Percentiles rank a stretch among this genome's conserved stretches.
Evolutionary conservation across 352 stramenopile species (phyloP).

Genomic region (Aphanomyces euteiches): DNA sequence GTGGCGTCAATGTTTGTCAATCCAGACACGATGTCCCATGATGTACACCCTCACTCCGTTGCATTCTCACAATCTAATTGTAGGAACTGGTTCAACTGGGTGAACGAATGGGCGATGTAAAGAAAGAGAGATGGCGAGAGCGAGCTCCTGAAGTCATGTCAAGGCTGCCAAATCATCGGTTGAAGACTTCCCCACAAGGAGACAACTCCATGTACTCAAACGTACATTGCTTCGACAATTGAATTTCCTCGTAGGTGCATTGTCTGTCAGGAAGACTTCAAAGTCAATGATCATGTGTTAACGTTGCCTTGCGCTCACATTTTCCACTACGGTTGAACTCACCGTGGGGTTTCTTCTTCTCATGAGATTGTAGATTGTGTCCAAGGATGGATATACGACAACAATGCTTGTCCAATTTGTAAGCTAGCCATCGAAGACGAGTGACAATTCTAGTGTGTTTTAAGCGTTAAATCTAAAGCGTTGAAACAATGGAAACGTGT

Average conservation of each 20-base stretch:
- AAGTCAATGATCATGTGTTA: background rate
- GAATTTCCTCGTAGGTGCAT: constrained; percentile 13
- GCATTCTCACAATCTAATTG: background rate
- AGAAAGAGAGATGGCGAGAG: constrained; percentile 1
- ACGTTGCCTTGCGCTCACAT: constrained; percentile 21
- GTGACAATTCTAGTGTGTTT: background rate
- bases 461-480: constrained; percentile 8
- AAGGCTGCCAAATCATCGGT: background rate
- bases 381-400: constrained; percentile 7
- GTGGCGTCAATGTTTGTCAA: background rate
- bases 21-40: constrained; percentile 7
- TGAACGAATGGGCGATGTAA: constrained; percentile 16
- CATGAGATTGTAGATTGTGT: constrained; percentile 5
- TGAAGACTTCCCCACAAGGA: background rate
- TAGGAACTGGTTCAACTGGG: constrained; percentile 17
- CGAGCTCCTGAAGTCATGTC: background rate
- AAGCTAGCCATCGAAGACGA: constrained; percentile 17
- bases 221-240: background rate
- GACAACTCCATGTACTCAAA: background rate
- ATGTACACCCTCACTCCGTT: constrained; percentile 5
- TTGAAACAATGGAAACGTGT: too few relatives aligned
- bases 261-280: constrained; percentile 9
- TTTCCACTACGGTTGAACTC: constrained; percentile 15
- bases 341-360: too few relatives aligned
- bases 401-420: constrained; percentile 19